These are phyloP conservation scores for Wickerhamomyces strasburgensis DNA, from an alignment of 805 yeast genomes.

Conservation along the genomic window DNA sequence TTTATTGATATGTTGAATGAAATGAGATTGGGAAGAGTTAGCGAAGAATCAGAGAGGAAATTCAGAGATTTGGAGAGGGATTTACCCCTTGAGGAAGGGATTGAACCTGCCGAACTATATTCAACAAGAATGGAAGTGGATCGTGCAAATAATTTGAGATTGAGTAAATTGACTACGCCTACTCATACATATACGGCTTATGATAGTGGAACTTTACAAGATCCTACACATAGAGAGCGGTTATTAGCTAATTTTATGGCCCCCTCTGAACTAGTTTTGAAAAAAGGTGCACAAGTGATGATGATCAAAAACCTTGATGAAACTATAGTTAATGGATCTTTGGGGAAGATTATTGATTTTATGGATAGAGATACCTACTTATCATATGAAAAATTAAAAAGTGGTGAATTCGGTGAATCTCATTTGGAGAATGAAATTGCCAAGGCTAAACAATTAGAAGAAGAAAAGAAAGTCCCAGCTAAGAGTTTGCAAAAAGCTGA, in stretches of 20 bases:
- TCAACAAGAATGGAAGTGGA: slow-evolving; percentile 73
- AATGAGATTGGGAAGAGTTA: slow-evolving; percentile 59
- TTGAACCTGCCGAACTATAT: slow-evolving; percentile 69
- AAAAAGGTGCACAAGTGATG: slow-evolving; percentile 79
- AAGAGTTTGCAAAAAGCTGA: slow-evolving; percentile 2
- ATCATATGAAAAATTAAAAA: slow-evolving; percentile 29
- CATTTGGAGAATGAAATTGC: slow-evolving; percentile 24
- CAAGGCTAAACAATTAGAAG: slow-evolving; percentile 8
- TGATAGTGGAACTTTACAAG: slow-evolving; percentile 49
- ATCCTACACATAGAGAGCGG: slow-evolving; percentile 37
- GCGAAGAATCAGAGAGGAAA: slow-evolving; percentile 40
- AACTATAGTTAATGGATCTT: slow-evolving; percentile 69
- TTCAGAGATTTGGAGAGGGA: slow-evolving; percentile 51
- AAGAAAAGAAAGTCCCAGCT: slow-evolving; percentile 11
- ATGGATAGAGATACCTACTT: slow-evolving; percentile 46
- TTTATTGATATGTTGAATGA: slow-evolving; percentile 74
- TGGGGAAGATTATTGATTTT: slow-evolving; percentile 64
- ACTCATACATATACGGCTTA: slow-evolving; percentile 39
- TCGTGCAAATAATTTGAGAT: slow-evolving; percentile 49
- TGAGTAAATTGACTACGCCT: slow-evolving; percentile 42
- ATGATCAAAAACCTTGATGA: slow-evolving; percentile 72
- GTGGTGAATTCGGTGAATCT: slow-evolving; percentile 20
- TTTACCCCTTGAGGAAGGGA: slow-evolving; percentile 45
- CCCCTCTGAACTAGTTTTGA: slow-evolving; percentile 50
- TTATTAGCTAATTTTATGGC: slow-evolving; percentile 57